Evolutionary conservation across 371 early-diverging fungal species (phyloP).

Genomic region (Blakeslea trispora): DNA sequence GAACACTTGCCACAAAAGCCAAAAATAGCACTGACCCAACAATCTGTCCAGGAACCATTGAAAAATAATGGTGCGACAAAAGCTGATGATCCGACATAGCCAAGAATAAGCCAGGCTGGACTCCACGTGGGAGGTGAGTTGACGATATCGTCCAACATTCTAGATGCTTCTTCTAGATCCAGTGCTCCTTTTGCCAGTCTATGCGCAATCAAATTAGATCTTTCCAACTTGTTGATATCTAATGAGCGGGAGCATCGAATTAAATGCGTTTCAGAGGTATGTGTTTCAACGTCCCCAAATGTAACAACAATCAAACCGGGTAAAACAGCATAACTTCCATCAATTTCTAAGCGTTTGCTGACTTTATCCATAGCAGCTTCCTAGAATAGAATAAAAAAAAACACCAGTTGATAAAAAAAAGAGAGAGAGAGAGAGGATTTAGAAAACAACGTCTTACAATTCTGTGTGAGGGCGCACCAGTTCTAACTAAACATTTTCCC

Average conservation of each 20-base stretch:
- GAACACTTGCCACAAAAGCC: conserved; percentile 46
- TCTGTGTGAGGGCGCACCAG: conserved; percentile 79
- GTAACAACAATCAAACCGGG: conserved; percentile 71
- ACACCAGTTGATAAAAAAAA: too few relatives aligned
- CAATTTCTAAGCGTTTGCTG: conserved; percentile 56
- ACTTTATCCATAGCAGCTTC: conserved; percentile 67
- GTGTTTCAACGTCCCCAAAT: conserved; percentile 72
- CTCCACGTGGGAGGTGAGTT: conserved; percentile 53
- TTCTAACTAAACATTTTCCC: conserved; percentile 66
- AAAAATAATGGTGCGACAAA: conserved; percentile 65
- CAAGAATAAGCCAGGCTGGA: conserved; percentile 49
- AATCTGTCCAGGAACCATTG: conserved; percentile 61
- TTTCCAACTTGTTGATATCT: conserved; percentile 64
- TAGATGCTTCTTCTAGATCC: conserved; percentile 56
- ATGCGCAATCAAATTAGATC: conserved; percentile 58
- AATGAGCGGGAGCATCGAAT: conserved; percentile 57
- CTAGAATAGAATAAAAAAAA: conserved; percentile 24
- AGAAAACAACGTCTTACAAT: conserved; percentile 58
- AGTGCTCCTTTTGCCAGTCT: conserved; percentile 49
- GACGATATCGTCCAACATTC: conserved; percentile 58
- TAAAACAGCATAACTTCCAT: conserved; percentile 60
- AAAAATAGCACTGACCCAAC: conserved; percentile 62
- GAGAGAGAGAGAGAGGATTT: too few relatives aligned
- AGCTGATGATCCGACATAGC: conserved; percentile 61
- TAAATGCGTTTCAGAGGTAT: conserved; percentile 73